Evolutionary conservation across 352 stramenopile species (phyloP), one percentile per base, ranked within the genome.

Genomic region (Plasmopara halstedii): DNA sequence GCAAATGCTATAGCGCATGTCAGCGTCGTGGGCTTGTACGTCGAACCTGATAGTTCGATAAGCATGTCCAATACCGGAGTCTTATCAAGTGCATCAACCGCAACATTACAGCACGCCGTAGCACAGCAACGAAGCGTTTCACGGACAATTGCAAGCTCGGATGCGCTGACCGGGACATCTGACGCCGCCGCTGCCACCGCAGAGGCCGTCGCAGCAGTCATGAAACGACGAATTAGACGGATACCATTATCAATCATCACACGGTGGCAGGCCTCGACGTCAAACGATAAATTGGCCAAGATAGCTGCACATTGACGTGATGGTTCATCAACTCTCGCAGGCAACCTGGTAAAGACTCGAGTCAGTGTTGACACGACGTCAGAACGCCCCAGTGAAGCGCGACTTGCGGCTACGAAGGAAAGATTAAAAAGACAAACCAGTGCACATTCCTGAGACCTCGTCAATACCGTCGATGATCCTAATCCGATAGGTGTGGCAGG

Each of bases 1-100:
- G 78, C 76, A 46, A 89, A 89, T 1, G 81, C 75, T 13, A 89
- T 85, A 3, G 81, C 76, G 26, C 78, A 90, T 10, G 73, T 87
- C 29, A 88, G 60, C 21, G 69, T 85, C 33, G 85, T 88, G 8
- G 58, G 67, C 9, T 65, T 63, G 42, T 90, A 72, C 6, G 76
- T 68, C 9, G 58, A 63, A 10, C 47, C 53, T 1, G 81, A 92
- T 7, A 92, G 53, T 18, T 88, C 78, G 31, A 90, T 87, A 36
- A 92, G 64, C 74, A 88, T 88, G 6, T 78, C 68, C 29, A 92
- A 42, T 4, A 89, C 50, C 0, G 67, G 69, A 1, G 78, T 87
- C 34, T 78, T 85, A 54, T 88, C 72, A 3, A 90, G 50, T 2
- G 69, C 75, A 10, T 87, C 77, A 10, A 62, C 58, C 0, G 76